Evolutionary conservation across 768 basidiomycete genomes (phyloP).

Genomic region (Artomyces pyxidatus): DNA sequence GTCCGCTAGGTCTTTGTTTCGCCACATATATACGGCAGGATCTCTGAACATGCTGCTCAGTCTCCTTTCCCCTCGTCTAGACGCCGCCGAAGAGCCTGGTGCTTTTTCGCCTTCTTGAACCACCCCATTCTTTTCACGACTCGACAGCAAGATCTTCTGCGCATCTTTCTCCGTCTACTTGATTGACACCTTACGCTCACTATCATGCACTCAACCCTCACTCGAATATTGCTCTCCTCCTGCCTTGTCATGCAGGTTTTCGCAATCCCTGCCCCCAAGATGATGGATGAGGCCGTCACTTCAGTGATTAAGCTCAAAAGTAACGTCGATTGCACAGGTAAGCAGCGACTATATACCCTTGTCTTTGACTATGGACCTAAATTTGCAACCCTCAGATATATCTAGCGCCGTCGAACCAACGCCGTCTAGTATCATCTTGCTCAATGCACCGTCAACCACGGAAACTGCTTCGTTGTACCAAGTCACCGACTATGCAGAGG

Average conservation of each 20-base stretch:
- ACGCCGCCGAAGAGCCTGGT: constrained; percentile 11
- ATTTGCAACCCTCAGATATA: not conserved
- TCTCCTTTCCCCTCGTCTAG: constrained; percentile 1
- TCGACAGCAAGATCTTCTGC: not conserved
- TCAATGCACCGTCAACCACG: constrained; percentile 7
- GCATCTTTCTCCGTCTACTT: not conserved
- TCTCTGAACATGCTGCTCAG: not conserved
- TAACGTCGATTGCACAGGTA: constrained; percentile 5
- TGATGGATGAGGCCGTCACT: not conserved
- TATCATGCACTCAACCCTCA: no score
- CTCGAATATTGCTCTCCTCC: no score
- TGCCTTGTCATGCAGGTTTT: no score
- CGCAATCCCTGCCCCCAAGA: constrained; percentile 4
- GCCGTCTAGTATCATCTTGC: constrained; percentile 6
- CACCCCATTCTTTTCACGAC: not conserved
- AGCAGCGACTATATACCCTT: not conserved
- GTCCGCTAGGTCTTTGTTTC: not conserved
- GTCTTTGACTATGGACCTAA: not conserved
- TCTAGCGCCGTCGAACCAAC: not conserved
- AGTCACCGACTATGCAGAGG: not conserved
- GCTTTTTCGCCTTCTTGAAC: not conserved
- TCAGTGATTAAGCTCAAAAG: not conserved
- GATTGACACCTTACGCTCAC: no score
- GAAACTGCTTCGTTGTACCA: not conserved
- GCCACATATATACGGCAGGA: not conserved